These are phyloP conservation scores for Candida insectorum DNA, from an alignment of 805 yeast species.

Conservation along the genomic window DNA sequence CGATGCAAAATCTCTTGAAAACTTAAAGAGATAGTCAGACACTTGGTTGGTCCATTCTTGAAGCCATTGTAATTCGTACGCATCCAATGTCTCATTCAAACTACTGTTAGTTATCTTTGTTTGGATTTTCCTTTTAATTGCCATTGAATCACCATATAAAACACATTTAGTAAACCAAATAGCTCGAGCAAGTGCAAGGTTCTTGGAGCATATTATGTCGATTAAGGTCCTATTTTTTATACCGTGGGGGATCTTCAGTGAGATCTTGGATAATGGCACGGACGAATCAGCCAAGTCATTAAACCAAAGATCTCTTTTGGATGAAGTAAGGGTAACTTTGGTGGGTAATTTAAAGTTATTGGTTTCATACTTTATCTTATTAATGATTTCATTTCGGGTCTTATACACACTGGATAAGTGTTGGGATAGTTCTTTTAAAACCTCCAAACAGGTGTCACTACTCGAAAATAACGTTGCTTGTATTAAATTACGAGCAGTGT, in stretches of 20 bases:
- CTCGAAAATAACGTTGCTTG: constrained; percentile 40
- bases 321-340: constrained; percentile 85
- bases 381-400: constrained; percentile 37
- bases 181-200: constrained; percentile 77
- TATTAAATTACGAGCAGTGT: constrained; percentile 64
- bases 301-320: constrained; percentile 82
- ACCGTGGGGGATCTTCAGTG: constrained; percentile 88
- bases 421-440: constrained; percentile 34
- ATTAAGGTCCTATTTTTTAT: constrained; percentile 67
- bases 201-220: constrained; percentile 66
- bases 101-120: neutral
- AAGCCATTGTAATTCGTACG: constrained; percentile 60
- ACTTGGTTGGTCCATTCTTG: constrained; percentile 91
- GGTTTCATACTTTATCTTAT: constrained; percentile 31
- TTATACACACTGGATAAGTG: constrained; percentile 36
- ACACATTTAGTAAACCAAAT: constrained; percentile 90
- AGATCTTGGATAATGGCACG: constrained; percentile 62
- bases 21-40: constrained; percentile 52
- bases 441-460: constrained; percentile 30
- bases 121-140: constrained; percentile 26
- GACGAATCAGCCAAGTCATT: constrained; percentile 68
- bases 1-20: constrained; percentile 38
- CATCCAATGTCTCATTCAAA: constrained; percentile 1
- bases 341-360: constrained; percentile 73
- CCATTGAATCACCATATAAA: constrained; percentile 63